Conservation (phyloP, 352 stramenopile genomes). For the Pythium volutum region DNA sequence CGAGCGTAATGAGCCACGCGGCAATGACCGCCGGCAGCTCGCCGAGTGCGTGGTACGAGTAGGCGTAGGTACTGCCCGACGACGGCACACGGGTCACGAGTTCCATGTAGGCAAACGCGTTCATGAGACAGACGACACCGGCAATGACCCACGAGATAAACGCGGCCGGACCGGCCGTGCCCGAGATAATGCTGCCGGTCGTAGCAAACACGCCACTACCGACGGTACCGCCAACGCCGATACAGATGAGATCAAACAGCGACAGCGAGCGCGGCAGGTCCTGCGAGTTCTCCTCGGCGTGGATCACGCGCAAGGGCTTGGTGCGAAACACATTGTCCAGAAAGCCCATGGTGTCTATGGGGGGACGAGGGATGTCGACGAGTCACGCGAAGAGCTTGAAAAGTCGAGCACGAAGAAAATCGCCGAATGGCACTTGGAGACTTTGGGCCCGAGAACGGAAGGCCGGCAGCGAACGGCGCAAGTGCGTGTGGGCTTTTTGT, state of each 20-base stretch:
- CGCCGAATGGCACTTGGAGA: background rate
- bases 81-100: conserved; percentile 84
- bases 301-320: conserved; percentile 75
- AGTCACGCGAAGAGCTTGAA: background rate
- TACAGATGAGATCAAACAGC: conserved; percentile 88
- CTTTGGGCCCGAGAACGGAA: background rate
- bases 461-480: too few relatives aligned
- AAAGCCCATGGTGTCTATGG: conserved; percentile 38
- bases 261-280: conserved; percentile 66
- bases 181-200: conserved; percentile 72
- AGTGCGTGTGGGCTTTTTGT: too few relatives aligned
- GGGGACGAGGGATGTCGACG: conserved; percentile 3
- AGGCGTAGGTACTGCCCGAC: conserved; percentile 90
- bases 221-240: conserved; percentile 91
- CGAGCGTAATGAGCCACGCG: conserved; percentile 87
- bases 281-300: conserved; percentile 65
- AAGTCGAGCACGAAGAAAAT: conserved; percentile 3
- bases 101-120: conserved; percentile 90
- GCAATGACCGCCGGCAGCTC: conserved; percentile 90
- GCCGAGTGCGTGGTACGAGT: conserved; percentile 91
- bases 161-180: conserved; percentile 69
- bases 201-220: conserved; percentile 91
- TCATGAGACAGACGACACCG: conserved; percentile 77
- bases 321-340: conserved; percentile 56
- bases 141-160: conserved; percentile 81